A percentile compares a stretch with the other conserved stretches of the same genome.
Evolutionary conservation across 768 basidiomycete species (phyloP).

Genomic region (Epithele typhae): DNA sequence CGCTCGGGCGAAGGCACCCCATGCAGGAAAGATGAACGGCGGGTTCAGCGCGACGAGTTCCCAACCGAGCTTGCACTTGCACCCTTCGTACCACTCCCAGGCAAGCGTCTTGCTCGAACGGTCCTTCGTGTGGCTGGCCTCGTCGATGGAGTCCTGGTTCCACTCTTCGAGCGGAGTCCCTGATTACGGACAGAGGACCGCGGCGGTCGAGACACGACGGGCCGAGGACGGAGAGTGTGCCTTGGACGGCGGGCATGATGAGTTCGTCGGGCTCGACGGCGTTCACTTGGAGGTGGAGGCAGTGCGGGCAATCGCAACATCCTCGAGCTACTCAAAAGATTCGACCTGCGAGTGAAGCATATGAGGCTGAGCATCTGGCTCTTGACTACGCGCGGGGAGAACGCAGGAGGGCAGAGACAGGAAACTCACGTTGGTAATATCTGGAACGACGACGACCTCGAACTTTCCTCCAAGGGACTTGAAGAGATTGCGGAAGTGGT

Average conservation of each 20-base stretch:
- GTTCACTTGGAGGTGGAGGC: conserved; percentile 55
- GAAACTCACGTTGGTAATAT: conserved; percentile 49
- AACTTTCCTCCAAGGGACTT: conserved; percentile 49
- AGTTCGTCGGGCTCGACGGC: conserved; percentile 46
- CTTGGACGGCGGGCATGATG: conserved; percentile 69
- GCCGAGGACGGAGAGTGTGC: conserved; percentile 65
- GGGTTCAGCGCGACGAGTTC: conserved; percentile 44
- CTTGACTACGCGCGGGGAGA: conserved; percentile 38
- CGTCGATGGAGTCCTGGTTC: conserved; percentile 47
- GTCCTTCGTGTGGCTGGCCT: conserved; percentile 52
- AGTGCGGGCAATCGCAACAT: conserved; percentile 64
- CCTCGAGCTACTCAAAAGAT: conserved; percentile 77
- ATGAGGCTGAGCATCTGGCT: conserved; percentile 1
- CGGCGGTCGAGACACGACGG: conserved; percentile 53
- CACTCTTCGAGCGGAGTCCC: conserved; percentile 46
- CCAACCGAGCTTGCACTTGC: conserved; percentile 10
- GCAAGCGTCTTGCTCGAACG: conserved; percentile 57
- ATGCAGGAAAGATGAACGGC: conserved; percentile 36
- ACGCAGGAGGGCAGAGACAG: conserved; percentile 14
- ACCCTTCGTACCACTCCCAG: conserved; percentile 26
- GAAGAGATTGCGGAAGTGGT: conserved; percentile 51
- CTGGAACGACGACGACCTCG: conserved; percentile 66
- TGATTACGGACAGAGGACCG: conserved; percentile 29
- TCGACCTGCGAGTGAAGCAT: conserved; percentile 36
- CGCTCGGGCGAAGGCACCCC: conserved; percentile 13